Conservation (phyloP, 768 basidiomycete genomes). For the Lentinula lateritia region DNA sequence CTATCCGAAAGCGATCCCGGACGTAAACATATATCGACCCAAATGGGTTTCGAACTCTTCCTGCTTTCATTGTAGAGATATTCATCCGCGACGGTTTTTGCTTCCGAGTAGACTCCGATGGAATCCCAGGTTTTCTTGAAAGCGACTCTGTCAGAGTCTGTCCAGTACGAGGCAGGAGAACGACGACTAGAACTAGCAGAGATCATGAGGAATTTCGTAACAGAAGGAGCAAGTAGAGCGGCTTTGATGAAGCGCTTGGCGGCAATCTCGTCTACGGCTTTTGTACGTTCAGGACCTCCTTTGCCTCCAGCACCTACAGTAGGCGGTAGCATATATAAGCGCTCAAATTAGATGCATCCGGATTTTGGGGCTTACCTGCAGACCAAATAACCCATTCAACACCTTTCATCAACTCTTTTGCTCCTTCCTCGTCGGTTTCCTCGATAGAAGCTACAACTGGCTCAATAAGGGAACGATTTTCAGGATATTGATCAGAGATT, state of each 20-base stretch:
- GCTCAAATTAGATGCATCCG: no score
- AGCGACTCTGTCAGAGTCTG: background rate
- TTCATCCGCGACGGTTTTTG: conserved; percentile 1
- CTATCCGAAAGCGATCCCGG: conserved; percentile 5
- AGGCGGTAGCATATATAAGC: background rate
- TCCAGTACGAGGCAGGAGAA: conserved; percentile 5
- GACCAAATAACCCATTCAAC: conserved; percentile 7
- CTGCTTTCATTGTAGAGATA: conserved; percentile 4
- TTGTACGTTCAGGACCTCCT: conserved; percentile 4
- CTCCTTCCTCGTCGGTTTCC: conserved; percentile 5
- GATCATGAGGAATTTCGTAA: conserved; percentile 8
- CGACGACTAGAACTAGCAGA: background rate
- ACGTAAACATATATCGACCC: conserved; percentile 4
- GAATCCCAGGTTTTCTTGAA: background rate
- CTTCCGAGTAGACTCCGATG: conserved; percentile 3
- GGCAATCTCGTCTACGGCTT: conserved; percentile 2
- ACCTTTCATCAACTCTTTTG: conserved; percentile 1
- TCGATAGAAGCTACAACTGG: conserved; percentile 4
- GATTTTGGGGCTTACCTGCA: background rate
- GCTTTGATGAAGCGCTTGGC: conserved; percentile 8
- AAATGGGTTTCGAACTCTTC: background rate
- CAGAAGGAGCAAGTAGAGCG: background rate
- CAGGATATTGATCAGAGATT: background rate
- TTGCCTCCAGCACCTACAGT: conserved; percentile 3
- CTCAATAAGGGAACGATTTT: background rate